Evolutionary conservation across 306 rosid species (phyloP), one percentile per base, ranked within the genome.

Genomic region (Quillaja saponaria): DNA sequence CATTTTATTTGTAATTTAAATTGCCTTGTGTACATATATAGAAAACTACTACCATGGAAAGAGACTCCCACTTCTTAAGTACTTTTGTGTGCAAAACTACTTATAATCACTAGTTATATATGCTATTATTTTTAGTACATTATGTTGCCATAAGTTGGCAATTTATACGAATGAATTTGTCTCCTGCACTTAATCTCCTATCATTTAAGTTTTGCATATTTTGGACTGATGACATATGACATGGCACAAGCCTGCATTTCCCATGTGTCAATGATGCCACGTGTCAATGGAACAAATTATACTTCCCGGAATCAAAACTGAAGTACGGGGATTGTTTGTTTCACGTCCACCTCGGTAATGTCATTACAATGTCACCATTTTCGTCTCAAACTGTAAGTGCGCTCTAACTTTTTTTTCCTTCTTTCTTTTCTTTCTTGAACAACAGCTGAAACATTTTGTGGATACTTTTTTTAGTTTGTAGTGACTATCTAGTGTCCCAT

Each of bases 401-500:
- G 17, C 6, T 44, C 19, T 14, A 13, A 58, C 55, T 47, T 63
- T 25, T 25, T 25, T 4, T 25, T 25, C 31, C 31, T 4, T 4
- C 31, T 25, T 25, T 16, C 39, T 55, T 7, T 57, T 16, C 39
- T 55, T 7, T 57, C 42, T 6, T 6, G 13, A 31, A 41, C 33
- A 51, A 48, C 13, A 25, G 31, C 31, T 1, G 31, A 2, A 25
- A 25, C 2, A 25, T 25, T 25, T 25, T 25, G 31, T 1, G 31
- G 31, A 25, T 25, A 25, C 4, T 25, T 25, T 25, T 25, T 2
- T 13, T 15, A 1, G 13, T 44, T 4, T 50, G 40, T 81, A 76
- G 91, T 82, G 84, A 62, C 40, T 68, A 58, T 68, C 65, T 63
- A 75, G 78, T 82, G 82, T 74, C 64, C 79, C 91, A 80, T 82